A percentile compares a stretch with the other conserved stretches of the same genome.
Evolutionary conservation across 352 stramenopile genomes (phyloP).

Genomic region (Globisporangium cederbergense): DNA sequence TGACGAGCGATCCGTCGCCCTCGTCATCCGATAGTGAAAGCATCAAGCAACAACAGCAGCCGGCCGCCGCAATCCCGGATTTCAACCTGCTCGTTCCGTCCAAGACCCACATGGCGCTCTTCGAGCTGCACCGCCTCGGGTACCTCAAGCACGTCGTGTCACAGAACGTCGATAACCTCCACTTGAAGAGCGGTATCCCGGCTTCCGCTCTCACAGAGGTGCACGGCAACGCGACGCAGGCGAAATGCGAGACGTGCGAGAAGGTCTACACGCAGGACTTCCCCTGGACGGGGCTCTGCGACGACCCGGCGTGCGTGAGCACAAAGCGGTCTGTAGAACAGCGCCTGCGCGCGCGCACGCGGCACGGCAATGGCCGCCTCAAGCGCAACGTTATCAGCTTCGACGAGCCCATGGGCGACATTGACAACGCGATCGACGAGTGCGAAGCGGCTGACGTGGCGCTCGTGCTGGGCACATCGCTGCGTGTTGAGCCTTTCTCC

Average conservation of each 20-base stretch:
- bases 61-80: slow-evolving; percentile 34
- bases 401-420: slow-evolving; percentile 76
- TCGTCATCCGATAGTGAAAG: slow-evolving; percentile 16
- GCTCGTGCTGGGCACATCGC: slow-evolving; percentile 72
- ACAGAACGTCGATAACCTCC: slow-evolving; percentile 84
- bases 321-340: slow-evolving; percentile 62
- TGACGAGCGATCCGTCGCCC: neutral
- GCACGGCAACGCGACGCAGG: slow-evolving; percentile 79
- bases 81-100: slow-evolving; percentile 72
- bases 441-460: slow-evolving; percentile 73
- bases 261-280: slow-evolving; percentile 79
- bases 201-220: slow-evolving; percentile 60
- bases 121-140: slow-evolving; percentile 68
- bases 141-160: slow-evolving; percentile 77
- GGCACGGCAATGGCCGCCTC: slow-evolving; percentile 71
- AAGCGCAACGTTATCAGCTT: slow-evolving; percentile 80
- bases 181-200: slow-evolving; percentile 76
- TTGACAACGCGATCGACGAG: slow-evolving; percentile 76
- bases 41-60: neutral
- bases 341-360: slow-evolving; percentile 58
- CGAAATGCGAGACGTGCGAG: slow-evolving; percentile 83
- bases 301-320: slow-evolving; percentile 56
- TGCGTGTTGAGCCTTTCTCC: slow-evolving; percentile 75
- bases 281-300: slow-evolving; percentile 64
- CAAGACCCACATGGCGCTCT: slow-evolving; percentile 77